Evolutionary conservation across 2,329 filamentous ascomycete genomes (phyloP).

Genomic region (Aspergillus clavatus): DNA sequence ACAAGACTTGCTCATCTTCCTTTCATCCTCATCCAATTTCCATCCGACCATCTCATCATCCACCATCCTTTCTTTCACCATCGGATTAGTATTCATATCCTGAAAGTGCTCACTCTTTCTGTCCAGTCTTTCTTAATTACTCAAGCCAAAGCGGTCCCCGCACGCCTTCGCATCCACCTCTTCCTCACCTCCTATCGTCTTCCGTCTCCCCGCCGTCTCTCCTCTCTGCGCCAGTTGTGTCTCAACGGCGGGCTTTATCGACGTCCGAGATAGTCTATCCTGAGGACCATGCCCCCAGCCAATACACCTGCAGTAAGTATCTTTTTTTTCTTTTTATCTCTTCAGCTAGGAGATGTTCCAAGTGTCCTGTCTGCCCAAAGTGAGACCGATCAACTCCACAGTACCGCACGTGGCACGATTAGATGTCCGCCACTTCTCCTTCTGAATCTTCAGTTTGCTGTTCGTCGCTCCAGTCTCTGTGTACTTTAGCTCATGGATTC

Average conservation of each 20-base stretch:
- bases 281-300: constrained; percentile 38
- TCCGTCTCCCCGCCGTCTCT: background rate
- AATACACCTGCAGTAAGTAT: constrained; percentile 42
- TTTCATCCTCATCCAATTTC: background rate
- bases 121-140: background rate
- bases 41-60: background rate
- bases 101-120: background rate
- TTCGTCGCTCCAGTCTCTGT: constrained; percentile 5
- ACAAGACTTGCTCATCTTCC: background rate
- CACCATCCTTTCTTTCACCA: background rate
- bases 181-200: background rate
- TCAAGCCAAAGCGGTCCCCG: background rate
- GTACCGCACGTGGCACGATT: background rate
- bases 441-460: constrained; percentile 1
- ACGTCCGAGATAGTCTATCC: background rate
- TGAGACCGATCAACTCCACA: background rate
- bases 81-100: background rate
- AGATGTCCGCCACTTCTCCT: constrained; percentile 9
- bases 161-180: background rate
- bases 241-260: constrained; percentile 3
- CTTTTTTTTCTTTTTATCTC: constrained; percentile 1
- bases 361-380: background rate
- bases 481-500: constrained; percentile 10
- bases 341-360: background rate
- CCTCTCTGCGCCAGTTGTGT: background rate